Evolutionary conservation across 2,329 filamentous ascomycete species (phyloP).

Genomic region (Ramichloridium luteum): DNA sequence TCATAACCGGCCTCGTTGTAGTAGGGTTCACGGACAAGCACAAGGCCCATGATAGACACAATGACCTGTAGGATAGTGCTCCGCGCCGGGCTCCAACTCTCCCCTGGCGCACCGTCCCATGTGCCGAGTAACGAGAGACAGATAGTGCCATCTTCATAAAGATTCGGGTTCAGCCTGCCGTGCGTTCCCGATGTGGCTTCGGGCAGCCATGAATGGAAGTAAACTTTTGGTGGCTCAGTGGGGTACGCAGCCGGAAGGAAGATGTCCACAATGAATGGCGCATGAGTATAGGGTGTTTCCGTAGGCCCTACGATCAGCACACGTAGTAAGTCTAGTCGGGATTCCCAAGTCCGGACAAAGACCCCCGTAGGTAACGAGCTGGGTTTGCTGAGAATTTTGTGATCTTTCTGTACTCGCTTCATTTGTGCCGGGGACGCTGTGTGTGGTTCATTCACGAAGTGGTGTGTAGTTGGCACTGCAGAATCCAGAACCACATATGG

Average conservation of each 20-base stretch:
- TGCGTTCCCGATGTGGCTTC: slow-evolving; percentile 19
- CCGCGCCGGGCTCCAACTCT: slow-evolving; percentile 41
- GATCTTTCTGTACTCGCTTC: slow-evolving; percentile 45
- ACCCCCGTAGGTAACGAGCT: slow-evolving; percentile 42
- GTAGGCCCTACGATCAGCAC: slow-evolving; percentile 46
- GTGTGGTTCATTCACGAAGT: slow-evolving; percentile 23
- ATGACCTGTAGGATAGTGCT: slow-evolving; percentile 43
- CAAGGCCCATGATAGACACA: slow-evolving; percentile 18
- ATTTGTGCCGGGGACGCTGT: slow-evolving; percentile 24
- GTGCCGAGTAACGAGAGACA: slow-evolving; percentile 48
- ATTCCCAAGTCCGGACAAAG: slow-evolving; percentile 48
- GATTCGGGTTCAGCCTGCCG: slow-evolving; percentile 43
- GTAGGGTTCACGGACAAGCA: slow-evolving; percentile 46
- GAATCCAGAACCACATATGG: slow-evolving; percentile 29
- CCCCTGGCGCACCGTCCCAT: slow-evolving; percentile 44
- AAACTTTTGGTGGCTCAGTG: slow-evolving; percentile 39
- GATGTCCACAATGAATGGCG: slow-evolving; percentile 50
- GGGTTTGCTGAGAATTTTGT: slow-evolving; percentile 40
- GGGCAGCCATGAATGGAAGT: slow-evolving; percentile 46
- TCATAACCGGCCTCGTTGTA: slow-evolving; percentile 55
- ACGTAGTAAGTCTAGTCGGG: slow-evolving; percentile 45
- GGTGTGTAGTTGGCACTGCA: slow-evolving; percentile 32
- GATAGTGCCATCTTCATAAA: slow-evolving; percentile 52
- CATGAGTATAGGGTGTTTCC: slow-evolving; percentile 49
- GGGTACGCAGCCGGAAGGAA: slow-evolving; percentile 41